These are phyloP conservation scores for Ophiostoma tasmaniense DNA, from an alignment of 2,329 filamentous ascomycete species.

Conservation along the genomic window DNA sequence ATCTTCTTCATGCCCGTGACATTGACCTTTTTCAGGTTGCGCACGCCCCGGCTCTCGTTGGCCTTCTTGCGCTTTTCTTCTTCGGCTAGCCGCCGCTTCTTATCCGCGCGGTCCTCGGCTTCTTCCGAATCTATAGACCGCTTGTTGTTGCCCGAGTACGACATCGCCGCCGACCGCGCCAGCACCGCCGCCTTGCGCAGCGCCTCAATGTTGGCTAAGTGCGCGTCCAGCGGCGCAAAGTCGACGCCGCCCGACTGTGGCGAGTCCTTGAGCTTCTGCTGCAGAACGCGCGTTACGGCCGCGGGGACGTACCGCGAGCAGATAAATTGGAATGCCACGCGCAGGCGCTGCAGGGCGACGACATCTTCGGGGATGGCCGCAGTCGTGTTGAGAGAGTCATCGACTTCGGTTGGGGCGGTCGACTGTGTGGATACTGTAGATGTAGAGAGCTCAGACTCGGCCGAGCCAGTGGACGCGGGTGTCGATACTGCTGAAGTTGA, in stretches of 20 bases:
- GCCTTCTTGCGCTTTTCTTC: slow-evolving; percentile 80
- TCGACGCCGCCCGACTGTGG: slow-evolving; percentile 35
- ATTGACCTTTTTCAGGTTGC: slow-evolving; percentile 81
- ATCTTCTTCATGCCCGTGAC: slow-evolving; percentile 93
- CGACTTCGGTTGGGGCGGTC: background rate
- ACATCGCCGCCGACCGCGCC: slow-evolving; percentile 51
- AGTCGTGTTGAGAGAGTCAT: slow-evolving; percentile 31
- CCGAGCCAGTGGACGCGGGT: slow-evolving; percentile 26
- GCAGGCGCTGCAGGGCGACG: slow-evolving; percentile 52
- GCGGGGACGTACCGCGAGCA: slow-evolving; percentile 51
- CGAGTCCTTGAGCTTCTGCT: slow-evolving; percentile 29
- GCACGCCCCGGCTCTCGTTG: slow-evolving; percentile 64
- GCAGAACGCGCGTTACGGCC: slow-evolving; percentile 35
- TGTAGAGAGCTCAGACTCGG: slow-evolving; percentile 33
- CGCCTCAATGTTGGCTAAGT: slow-evolving; percentile 56
- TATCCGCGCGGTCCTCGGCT: slow-evolving; percentile 56
- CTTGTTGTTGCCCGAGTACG: slow-evolving; percentile 60
- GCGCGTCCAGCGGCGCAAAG: slow-evolving; percentile 63
- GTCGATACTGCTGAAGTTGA: slow-evolving; percentile 13
- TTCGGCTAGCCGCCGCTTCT: slow-evolving; percentile 78
- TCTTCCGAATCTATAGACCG: slow-evolving; percentile 38
- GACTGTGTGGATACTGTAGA: slow-evolving; percentile 31
- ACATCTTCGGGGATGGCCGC: slow-evolving; percentile 38
- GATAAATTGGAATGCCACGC: slow-evolving; percentile 57
- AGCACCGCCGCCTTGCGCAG: slow-evolving; percentile 64